Conservation (phyloP, 768 basidiomycete genomes). For the Auriculariales sp. region DNA sequence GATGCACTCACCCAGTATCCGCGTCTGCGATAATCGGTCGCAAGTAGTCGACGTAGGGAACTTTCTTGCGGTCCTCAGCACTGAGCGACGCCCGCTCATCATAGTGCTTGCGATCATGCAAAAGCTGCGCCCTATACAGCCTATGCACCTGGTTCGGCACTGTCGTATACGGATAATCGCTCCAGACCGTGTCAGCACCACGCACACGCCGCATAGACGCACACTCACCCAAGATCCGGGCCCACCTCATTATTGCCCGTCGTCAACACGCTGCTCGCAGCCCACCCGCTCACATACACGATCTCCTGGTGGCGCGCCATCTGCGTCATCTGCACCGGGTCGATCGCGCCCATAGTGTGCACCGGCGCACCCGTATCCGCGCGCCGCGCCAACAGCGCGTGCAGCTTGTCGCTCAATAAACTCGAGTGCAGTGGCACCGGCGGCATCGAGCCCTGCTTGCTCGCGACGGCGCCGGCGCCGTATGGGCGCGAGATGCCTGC, state of each 20-base stretch:
- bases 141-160: constrained; percentile 93
- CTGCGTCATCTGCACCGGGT: constrained; percentile 90
- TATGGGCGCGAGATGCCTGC: constrained; percentile 63
- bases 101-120: constrained; percentile 88
- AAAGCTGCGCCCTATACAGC: constrained; percentile 79
- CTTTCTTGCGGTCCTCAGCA: constrained; percentile 45
- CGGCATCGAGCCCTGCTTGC: constrained; percentile 81
- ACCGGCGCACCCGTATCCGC: constrained; percentile 53
- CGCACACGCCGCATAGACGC: background rate
- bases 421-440: constrained; percentile 62
- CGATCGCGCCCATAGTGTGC: constrained; percentile 87
- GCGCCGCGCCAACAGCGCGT: constrained; percentile 44
- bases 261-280: constrained; percentile 69
- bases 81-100: constrained; percentile 65
- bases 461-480: constrained; percentile 60
- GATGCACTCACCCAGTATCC: constrained; percentile 64
- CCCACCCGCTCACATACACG: constrained; percentile 91
- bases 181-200: constrained; percentile 14
- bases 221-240: constrained; percentile 65
- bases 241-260: constrained; percentile 87
- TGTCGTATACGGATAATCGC: constrained; percentile 91
- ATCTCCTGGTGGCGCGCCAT: constrained; percentile 79
- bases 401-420: constrained; percentile 79
- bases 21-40: constrained; percentile 90
- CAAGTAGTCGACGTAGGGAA: constrained; percentile 77